Conservation (phyloP, 2,329 filamentous ascomycete genomes). For the Xenoacremonium recifei region DNA sequence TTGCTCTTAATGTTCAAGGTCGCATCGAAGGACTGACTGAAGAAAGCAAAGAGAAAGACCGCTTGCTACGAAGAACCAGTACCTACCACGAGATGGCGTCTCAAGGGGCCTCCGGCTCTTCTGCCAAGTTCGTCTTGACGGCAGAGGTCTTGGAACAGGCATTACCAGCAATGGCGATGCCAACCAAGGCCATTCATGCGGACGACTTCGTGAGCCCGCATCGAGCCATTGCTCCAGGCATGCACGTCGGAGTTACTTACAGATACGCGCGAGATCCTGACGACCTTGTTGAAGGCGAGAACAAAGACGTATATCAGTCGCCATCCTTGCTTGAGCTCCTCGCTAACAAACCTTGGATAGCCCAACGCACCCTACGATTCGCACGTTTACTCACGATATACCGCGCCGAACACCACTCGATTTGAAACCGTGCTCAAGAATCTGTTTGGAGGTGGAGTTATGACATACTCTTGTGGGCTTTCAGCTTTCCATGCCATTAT, state of each 20-base stretch:
- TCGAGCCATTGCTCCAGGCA: conserved; percentile 79
- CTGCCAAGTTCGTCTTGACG: too few relatives aligned
- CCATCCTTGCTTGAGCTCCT: too few relatives aligned
- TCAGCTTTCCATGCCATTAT: conserved; percentile 86
- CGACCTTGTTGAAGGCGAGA: conserved; percentile 58
- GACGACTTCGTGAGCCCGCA: conserved; percentile 74
- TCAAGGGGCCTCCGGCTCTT: too few relatives aligned
- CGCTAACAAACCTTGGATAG: too few relatives aligned
- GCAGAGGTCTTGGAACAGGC: too few relatives aligned
- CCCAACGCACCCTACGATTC: conserved; percentile 53
- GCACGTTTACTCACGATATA: conserved; percentile 82
- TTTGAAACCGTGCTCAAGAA: conserved; percentile 79
- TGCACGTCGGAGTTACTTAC: conserved; percentile 91
- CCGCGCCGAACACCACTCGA: conserved; percentile 76
- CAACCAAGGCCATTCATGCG: conserved; percentile 76
- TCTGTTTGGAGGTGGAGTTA: conserved; percentile 64
- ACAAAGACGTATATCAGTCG: conserved; percentile 54
- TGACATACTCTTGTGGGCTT: conserved; percentile 84
- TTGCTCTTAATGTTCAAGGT: too few relatives aligned
- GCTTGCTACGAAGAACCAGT: too few relatives aligned
- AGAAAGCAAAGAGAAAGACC: too few relatives aligned
- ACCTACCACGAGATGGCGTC: too few relatives aligned
- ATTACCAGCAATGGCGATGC: too few relatives aligned
- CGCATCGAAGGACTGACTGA: too few relatives aligned
- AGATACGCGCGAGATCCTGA: conserved; percentile 67